Percentiles rank a stretch among this genome's conserved stretches.
These are phyloP conservation scores for Pyrenula massariospora DNA, from an alignment of 495 filamentous ascomycete genomes.

Conservation along the genomic window DNA sequence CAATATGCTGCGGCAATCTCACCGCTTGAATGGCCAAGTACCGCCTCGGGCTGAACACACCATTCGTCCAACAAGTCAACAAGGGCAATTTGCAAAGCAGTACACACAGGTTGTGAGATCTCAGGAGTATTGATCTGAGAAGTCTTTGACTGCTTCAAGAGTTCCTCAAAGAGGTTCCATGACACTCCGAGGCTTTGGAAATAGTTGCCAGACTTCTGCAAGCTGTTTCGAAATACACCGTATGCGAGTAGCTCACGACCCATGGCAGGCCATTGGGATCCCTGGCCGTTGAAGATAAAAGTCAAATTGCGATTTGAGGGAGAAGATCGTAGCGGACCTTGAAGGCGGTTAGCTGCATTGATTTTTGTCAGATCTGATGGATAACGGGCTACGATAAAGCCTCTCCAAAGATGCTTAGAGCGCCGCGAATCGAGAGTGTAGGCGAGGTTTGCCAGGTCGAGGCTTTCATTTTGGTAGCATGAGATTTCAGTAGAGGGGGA, in stretches of 20 bases:
- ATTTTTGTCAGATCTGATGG: conserved; percentile 5
- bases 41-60: conserved; percentile 16
- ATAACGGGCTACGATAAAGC: conserved; percentile 13
- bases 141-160: conserved; percentile 1
- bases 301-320: conserved; percentile 3
- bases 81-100: conserved; percentile 30
- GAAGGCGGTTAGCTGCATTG: conserved; percentile 5
- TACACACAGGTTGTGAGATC: conserved; percentile 26
- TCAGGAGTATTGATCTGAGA: conserved; percentile 16
- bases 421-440: conserved; percentile 20
- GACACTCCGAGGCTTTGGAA: conserved; percentile 3
- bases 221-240: conserved; percentile 2
- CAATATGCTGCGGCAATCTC: conserved; percentile 24
- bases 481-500: not conserved
- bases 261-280: conserved; percentile 22
- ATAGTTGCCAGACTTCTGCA: conserved; percentile 5
- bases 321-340: not conserved
- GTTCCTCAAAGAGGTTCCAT: conserved; percentile 15
- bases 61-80: conserved; percentile 22
- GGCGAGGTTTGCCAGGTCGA: conserved; percentile 15
- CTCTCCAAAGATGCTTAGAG: conserved; percentile 11
- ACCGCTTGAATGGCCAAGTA: conserved; percentile 30
- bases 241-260: conserved; percentile 11
- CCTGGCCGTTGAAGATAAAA: conserved; percentile 23
- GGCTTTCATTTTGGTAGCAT: conserved; percentile 7